Evolutionary conservation across 345 rosid species (phyloP).

Genomic region (Aegle marmelos): DNA sequence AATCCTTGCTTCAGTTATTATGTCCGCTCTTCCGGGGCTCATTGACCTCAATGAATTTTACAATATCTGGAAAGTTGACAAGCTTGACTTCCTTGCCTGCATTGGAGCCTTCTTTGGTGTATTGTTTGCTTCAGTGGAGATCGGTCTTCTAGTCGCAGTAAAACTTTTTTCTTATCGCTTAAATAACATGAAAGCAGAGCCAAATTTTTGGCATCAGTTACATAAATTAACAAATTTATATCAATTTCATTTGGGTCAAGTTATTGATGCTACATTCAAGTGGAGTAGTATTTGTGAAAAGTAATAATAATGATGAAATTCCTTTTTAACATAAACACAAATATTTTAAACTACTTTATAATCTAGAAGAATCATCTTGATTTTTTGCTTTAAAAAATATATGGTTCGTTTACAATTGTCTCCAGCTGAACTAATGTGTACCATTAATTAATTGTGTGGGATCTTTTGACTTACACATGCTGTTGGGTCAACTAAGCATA

Average conservation of each 20-base stretch:
- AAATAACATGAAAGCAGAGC: not conserved
- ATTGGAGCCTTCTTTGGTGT: conserved; percentile 83
- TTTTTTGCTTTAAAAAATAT: not conserved
- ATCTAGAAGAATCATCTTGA: not conserved
- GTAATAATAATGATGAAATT: too few species aligned
- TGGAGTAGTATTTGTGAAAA: not conserved
- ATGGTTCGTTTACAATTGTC: not conserved
- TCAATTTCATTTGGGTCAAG: too few species aligned
- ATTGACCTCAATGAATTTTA: conserved; percentile 56
- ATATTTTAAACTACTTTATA: not conserved
- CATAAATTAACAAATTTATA: too few species aligned
- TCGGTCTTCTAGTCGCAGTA: conserved; percentile 86
- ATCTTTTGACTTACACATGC: too few species aligned
- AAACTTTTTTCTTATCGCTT: not conserved
- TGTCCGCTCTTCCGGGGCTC: conserved; percentile 86
- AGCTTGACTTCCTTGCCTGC: conserved; percentile 84
- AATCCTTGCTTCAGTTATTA: conserved; percentile 76
- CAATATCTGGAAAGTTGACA: conserved; percentile 76
- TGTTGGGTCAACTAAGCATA: not conserved
- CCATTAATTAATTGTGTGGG: too few species aligned
- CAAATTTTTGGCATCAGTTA: not conserved
- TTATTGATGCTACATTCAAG: not conserved
- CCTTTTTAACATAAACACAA: not conserved
- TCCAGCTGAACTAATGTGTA: not conserved
- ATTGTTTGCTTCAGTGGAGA: conserved; percentile 75